These are phyloP conservation scores for Microbotryum violaceum DNA, from an alignment of 1,284 basidiomycete genomes.

Conservation along the genomic window DNA sequence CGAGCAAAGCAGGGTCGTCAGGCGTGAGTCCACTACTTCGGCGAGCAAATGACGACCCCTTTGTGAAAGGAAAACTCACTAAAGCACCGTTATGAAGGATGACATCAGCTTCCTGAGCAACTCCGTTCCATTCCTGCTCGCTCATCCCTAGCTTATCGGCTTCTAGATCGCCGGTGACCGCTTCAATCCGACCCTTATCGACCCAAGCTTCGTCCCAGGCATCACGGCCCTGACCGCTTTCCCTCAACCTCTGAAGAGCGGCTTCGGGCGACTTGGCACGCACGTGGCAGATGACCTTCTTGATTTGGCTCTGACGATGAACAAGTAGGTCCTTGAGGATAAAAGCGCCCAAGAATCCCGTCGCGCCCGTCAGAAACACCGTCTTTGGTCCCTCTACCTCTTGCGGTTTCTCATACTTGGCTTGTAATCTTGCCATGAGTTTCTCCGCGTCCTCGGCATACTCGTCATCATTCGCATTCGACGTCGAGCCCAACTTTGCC, in stretches of 20 bases:
- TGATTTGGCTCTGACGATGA: constrained; percentile 51
- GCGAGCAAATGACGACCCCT: not conserved
- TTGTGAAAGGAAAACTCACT: constrained; percentile 48
- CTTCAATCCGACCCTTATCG: constrained; percentile 59
- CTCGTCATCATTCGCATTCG: constrained; percentile 40
- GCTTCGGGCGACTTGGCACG: constrained; percentile 60
- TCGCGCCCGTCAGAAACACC: constrained; percentile 85
- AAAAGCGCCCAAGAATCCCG: constrained; percentile 94
- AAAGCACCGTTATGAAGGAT: constrained; percentile 94
- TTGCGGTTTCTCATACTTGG: constrained; percentile 54
- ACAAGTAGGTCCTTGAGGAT: constrained; percentile 73
- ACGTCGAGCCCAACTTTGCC: constrained; percentile 34
- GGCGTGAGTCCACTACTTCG: not conserved
- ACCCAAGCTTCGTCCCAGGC: constrained; percentile 92
- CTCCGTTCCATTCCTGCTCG: constrained; percentile 56
- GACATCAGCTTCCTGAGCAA: constrained; percentile 70
- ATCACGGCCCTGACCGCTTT: constrained; percentile 72
- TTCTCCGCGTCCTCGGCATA: constrained; percentile 75
- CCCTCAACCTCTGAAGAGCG: constrained; percentile 64
- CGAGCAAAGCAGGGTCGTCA: not conserved
- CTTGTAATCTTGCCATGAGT: constrained; percentile 55
- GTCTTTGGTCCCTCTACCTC: constrained; percentile 54
- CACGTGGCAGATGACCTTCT: constrained; percentile 86
- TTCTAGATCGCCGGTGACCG: constrained; percentile 81
- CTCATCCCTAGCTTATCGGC: constrained; percentile 68